phyloP scores from a whole-genome alignment of 2,329 filamentous ascomycete genomes.

The Aspergillus brasiliensis region DNA sequence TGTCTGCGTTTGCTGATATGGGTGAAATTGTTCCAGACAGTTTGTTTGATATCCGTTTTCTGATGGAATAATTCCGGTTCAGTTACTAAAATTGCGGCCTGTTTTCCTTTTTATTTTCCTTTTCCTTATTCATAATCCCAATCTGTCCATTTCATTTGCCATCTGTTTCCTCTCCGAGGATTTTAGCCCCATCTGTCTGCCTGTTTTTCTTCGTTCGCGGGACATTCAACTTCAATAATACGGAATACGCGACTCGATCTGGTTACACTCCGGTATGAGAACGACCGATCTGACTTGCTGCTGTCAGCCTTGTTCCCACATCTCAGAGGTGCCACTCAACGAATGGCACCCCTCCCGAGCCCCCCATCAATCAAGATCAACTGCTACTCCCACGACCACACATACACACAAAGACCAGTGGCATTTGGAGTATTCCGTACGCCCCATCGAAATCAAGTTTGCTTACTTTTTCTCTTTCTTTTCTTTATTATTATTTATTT shows the following conservation, averaged over 20 bases:
- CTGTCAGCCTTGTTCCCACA: slow-evolving; percentile 31
- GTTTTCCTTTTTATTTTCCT: not conserved
- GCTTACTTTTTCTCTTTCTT: not conserved
- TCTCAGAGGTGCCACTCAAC: slow-evolving; percentile 22
- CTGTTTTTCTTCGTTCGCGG: not conserved
- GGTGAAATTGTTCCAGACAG: not conserved
- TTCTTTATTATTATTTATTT: no score
- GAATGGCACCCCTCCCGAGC: slow-evolving; percentile 20
- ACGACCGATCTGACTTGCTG: slow-evolving; percentile 29
- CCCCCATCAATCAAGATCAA: slow-evolving; percentile 18
- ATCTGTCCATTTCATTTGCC: not conserved
- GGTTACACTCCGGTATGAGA: slow-evolving; percentile 25
- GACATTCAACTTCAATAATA: slow-evolving; percentile 4
- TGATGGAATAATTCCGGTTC: not conserved
- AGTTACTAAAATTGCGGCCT: slow-evolving; percentile 1
- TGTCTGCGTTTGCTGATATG: not conserved
- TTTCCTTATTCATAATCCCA: not conserved
- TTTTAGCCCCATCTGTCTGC: not conserved
- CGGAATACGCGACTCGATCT: slow-evolving; percentile 23
- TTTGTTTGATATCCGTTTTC: slow-evolving; percentile 1
- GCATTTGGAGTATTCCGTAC: not conserved
- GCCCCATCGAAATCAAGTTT: not conserved
- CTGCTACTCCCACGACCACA: not conserved
- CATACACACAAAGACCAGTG: not conserved
- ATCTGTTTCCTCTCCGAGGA: not conserved